Conservation (phyloP, 2,329 filamentous ascomycete species). For the Cladosporium sp. region DNA sequence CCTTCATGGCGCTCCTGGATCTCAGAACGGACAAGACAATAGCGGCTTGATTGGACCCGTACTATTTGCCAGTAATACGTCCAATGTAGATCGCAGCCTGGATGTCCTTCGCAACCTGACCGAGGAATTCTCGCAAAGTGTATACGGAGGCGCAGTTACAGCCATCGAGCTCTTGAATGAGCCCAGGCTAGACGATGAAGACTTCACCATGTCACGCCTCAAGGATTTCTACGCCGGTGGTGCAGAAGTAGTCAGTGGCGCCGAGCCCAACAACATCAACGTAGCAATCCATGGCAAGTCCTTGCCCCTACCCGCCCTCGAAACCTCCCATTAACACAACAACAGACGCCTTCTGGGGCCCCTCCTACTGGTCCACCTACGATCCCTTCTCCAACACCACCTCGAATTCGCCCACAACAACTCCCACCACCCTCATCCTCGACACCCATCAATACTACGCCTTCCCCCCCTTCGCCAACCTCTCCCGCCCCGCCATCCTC, state of each 20-base stretch:
- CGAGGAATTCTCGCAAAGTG: slow-evolving; percentile 43
- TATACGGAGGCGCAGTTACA: slow-evolving; percentile 58
- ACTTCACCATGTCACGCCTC: slow-evolving; percentile 15
- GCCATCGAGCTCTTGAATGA: slow-evolving; percentile 61
- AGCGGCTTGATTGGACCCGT: slow-evolving; percentile 44
- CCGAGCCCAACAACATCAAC: slow-evolving; percentile 24
- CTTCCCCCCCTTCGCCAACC: slow-evolving; percentile 26
- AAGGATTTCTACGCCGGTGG: slow-evolving; percentile 11
- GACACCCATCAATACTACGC: slow-evolving; percentile 33
- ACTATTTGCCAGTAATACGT: slow-evolving; percentile 23
- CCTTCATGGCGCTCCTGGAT: slow-evolving; percentile 57
- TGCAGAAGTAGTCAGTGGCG: slow-evolving; percentile 3
- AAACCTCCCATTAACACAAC: neutral
- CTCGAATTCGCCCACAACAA: slow-evolving; percentile 10
- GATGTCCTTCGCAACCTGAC: slow-evolving; percentile 29
- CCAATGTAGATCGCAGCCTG: slow-evolving; percentile 27
- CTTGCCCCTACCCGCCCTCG: neutral
- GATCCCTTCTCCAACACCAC: slow-evolving; percentile 19
- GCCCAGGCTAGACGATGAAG: slow-evolving; percentile 36
- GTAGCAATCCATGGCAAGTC: slow-evolving; percentile 26
- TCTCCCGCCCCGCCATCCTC: slow-evolving; percentile 23
- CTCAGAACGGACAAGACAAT: slow-evolving; percentile 65
- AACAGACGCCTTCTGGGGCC: slow-evolving; percentile 28
- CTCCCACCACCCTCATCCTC: slow-evolving; percentile 20
- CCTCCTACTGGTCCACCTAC: slow-evolving; percentile 28